Base-by-base conservation (phyloP, 495 filamentous ascomycete genomes). In the Penicillium chermesinum region DNA sequence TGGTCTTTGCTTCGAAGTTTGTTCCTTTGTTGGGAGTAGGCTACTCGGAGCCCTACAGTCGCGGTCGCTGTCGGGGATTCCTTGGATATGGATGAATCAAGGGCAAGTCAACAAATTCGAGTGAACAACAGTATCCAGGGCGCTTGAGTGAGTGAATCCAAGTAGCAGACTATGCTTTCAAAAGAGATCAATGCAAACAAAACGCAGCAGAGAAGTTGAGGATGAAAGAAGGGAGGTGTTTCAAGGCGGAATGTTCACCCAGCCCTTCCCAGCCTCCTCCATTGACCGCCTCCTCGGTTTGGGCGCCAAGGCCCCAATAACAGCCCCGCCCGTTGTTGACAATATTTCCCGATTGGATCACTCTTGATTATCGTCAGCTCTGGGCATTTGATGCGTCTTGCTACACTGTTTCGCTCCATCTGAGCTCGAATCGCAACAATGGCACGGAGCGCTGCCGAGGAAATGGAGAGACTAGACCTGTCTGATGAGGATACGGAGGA, bases 401-500 rank as follows among this genome's bases (percentile, higher is more conserved):
- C n/a, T n/a, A n/a, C n/a, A n/a, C n/a, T n/a, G n/a, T n/a, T n/a
- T n/a, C n/a, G 38, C 20, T 17, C 16, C 3, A 13, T 7, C 20
- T 9, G 4, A 4, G 13, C 13, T 27, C 16, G 30, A 14, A 14
- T 32, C 17, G 41, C 13, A 36, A 56, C 36, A 15, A 70, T 72
- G 66, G 49, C 64, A n/a, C 65, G 62, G 55, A 69, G 57, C 44
- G 64, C 70, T 16, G 64, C 69, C 17, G 67, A 69, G 46, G 64
- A 76, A 52, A 67, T 77, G 62, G 69, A 78, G 7, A 59, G 63
- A 18, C 68, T 78, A 10, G 73, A 82, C 46, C 65, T 83, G 37
- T 78, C 74, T n/a, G 83, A 87, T 42, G 75, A 74, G 33, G 80
- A 87, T 44, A 74, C 78, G 4, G 85, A 89, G 53, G 76, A 85